These are phyloP conservation scores for Bryum argenteum DNA, from an alignment of 225 moss, liverwort and hornwort genomes.

Conservation along the genomic window DNA sequence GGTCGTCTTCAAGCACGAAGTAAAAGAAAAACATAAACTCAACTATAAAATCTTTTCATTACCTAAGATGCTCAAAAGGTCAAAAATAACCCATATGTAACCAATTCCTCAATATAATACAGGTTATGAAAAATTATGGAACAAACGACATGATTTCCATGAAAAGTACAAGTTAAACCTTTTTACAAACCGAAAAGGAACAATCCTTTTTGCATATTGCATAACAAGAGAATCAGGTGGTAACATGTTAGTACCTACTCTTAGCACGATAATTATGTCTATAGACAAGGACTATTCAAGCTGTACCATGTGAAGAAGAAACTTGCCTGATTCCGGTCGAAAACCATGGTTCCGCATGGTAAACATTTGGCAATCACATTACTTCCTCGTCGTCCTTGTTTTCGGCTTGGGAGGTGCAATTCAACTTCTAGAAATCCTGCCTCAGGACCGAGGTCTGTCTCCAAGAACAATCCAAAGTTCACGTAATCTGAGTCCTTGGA, in stretches of 20 bases:
- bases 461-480: slow-evolving; percentile 76
- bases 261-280: neutral
- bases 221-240: neutral
- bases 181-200: neutral
- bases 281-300: neutral
- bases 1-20: no score
- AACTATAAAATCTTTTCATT: no score
- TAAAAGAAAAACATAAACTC: no score
- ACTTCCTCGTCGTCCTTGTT: slow-evolving; percentile 35
- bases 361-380: slow-evolving; percentile 57
- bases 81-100: no score
- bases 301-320: slow-evolving; percentile 18
- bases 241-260: slow-evolving; percentile 13
- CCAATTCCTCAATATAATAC: no score
- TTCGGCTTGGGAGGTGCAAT: slow-evolving; percentile 59
- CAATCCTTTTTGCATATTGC: neutral
- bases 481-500: slow-evolving; percentile 79
- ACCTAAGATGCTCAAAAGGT: no score
- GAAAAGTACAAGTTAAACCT: no score
- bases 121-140: no score
- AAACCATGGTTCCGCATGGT: slow-evolving; percentile 54
- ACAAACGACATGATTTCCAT: no score
- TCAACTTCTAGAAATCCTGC: slow-evolving; percentile 48
- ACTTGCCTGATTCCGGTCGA: slow-evolving; percentile 69
- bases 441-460: slow-evolving; percentile 60